These are phyloP conservation scores for Paxillus involutus DNA, from an alignment of 768 basidiomycete genomes.

Conservation along the genomic window DNA sequence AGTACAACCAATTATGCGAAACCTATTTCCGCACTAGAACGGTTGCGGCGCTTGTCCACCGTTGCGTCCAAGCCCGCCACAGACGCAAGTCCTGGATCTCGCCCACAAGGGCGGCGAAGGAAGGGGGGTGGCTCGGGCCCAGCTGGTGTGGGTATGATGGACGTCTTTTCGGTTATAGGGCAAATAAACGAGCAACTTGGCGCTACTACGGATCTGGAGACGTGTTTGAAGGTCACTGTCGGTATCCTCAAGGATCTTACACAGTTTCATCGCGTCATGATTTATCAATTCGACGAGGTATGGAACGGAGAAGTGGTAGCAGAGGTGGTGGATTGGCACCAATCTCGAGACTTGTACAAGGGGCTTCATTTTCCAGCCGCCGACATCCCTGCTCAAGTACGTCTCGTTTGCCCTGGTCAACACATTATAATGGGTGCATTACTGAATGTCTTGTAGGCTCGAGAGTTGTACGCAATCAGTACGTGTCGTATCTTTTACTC, in stretches of 20 bases:
- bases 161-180: conserved; percentile 73
- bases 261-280: conserved; percentile 77
- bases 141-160: conserved; percentile 63
- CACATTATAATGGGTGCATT: not conserved
- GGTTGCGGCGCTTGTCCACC: conserved; percentile 49
- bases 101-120: not conserved
- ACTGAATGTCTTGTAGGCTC: conserved; percentile 42
- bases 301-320: conserved; percentile 81
- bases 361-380: conserved; percentile 70
- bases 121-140: not conserved
- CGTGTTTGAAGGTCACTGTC: conserved; percentile 70
- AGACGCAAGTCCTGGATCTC: not conserved
- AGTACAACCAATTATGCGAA: conserved; percentile 68
- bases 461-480: conserved; percentile 70
- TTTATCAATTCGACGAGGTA: conserved; percentile 81
- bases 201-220: conserved; percentile 60
- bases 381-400: conserved; percentile 68
- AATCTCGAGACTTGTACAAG: conserved; percentile 69
- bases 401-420: conserved; percentile 9
- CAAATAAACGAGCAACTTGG: conserved; percentile 83
- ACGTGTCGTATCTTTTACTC: conserved; percentile 15
- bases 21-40: conserved; percentile 69
- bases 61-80: not conserved
- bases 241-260: conserved; percentile 77
- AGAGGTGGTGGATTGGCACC: conserved; percentile 77